phyloP scores from a whole-genome alignment of 345 rosid genomes.

The Eucalyptus marginata region DNA sequence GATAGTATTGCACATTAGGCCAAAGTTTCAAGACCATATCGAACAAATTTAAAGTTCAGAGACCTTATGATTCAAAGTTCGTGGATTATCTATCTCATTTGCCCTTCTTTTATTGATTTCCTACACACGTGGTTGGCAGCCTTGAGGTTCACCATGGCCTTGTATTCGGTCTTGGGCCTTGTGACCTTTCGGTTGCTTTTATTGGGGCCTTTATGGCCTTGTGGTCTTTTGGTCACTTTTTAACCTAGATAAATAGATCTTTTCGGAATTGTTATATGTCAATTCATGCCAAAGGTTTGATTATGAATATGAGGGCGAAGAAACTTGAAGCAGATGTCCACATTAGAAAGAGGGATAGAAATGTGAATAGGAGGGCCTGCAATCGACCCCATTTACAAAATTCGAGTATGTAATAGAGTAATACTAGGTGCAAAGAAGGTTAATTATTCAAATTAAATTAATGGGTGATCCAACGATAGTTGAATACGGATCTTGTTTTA shows the following conservation, averaged over 20 bases:
- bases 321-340: background rate
- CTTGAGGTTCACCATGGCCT: background rate
- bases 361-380: background rate
- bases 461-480: background rate
- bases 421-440: background rate
- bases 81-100: too few relatives aligned
- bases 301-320: background rate
- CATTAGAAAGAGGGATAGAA: background rate
- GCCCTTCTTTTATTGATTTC: background rate
- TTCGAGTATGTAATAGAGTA: background rate
- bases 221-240: background rate
- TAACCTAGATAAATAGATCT: background rate
- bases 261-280: background rate
- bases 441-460: background rate
- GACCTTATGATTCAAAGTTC: too few relatives aligned
- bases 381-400: background rate
- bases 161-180: background rate
- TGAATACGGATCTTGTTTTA: background rate
- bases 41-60: too few relatives aligned
- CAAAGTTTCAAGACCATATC: too few relatives aligned
- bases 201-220: background rate
- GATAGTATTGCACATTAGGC: rapidly evolving
- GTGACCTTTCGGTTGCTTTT: background rate
- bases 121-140: background rate
- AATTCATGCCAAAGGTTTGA: background rate